Evolutionary conservation across 495 filamentous ascomycete genomes (phyloP), one percentile per base, ranked within the genome.

Genomic region (Podospora didyma): DNA sequence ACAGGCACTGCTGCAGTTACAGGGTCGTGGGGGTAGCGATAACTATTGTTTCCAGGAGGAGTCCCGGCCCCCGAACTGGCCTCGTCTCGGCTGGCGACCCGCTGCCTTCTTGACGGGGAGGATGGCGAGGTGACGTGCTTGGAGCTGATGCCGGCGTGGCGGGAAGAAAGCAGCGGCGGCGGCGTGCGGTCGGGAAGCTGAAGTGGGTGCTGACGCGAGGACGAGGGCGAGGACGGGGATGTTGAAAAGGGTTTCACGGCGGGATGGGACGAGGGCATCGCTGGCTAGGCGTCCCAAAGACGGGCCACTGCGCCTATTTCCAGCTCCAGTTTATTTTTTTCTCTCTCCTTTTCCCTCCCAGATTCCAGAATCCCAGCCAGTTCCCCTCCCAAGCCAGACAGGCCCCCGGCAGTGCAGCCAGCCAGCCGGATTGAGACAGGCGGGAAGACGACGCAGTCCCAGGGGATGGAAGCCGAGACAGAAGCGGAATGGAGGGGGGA

Each of bases 191-290:
- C 51, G 46, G 59, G 10, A 14, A 11, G 20, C 44, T 51, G 54
- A 34, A 45, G 5, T 34, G 51, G 34, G 46, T 44, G 49, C 54
- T 9, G 26, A 31, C 26, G 26, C 9, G 53, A 56, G 53, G 59
- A 62, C 52, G 62, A 61, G 46, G n/a, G n/a, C n/a, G n/a, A n/a
- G n/a, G n/a, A n/a, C n/a, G n/a, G n/a, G n/a, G n/a, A n/a, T n/a
- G n/a, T n/a, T n/a, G n/a, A n/a, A n/a, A n/a, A n/a, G n/a, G 62
- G 54, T 23, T 59, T 58, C 16, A 57, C 60, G 51, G 60, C 57
- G 54, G 58, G 44, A 59, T 56, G 59, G 61, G 54, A 56, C 54
- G 64, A 61, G 68, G 68, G 67, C 65, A 70, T 70, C 48, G 58
- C 62, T 55, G 49, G 21, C 31, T 16, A 23, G 26, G 26, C 26